Evolutionary conservation across 345 rosid genomes (phyloP).

Genomic region (Gossypium longicalyx): DNA sequence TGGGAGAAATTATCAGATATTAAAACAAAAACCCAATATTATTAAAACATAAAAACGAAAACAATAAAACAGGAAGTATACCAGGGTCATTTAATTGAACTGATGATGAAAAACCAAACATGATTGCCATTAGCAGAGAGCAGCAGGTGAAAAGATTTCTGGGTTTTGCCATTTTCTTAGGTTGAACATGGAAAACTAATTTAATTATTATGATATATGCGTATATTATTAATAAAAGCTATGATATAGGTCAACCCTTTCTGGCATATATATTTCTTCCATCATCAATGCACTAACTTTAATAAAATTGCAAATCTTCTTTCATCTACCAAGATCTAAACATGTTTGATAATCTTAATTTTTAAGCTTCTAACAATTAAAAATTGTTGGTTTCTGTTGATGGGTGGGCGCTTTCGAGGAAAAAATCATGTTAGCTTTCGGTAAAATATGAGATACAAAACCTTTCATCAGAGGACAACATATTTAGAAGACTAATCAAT

Average conservation of each 20-base stretch:
- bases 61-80: conserved; percentile 15
- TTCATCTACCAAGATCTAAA: too few relatives aligned
- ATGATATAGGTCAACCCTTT: conserved; percentile 19
- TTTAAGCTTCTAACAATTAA: too few relatives aligned
- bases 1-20: not conserved
- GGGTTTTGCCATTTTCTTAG: conserved; percentile 29
- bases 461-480: too few relatives aligned
- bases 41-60: not conserved
- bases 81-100: conserved; percentile 84
- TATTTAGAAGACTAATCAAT: too few relatives aligned
- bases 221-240: not conserved
- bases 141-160: conserved; percentile 30
- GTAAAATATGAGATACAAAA: too few relatives aligned
- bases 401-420: too few relatives aligned
- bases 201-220: not conserved
- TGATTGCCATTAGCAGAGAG: conserved; percentile 56
- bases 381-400: too few relatives aligned
- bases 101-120: conserved; percentile 77
- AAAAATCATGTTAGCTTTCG: too few relatives aligned
- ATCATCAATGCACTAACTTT: not conserved
- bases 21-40: not conserved
- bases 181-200: not conserved
- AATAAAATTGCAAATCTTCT: too few relatives aligned
- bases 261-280: not conserved
- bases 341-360: too few relatives aligned